phyloP scores from a whole-genome alignment of 2,329 filamentous ascomycete species.

The Pseudogymnoascus sp. region DNA sequence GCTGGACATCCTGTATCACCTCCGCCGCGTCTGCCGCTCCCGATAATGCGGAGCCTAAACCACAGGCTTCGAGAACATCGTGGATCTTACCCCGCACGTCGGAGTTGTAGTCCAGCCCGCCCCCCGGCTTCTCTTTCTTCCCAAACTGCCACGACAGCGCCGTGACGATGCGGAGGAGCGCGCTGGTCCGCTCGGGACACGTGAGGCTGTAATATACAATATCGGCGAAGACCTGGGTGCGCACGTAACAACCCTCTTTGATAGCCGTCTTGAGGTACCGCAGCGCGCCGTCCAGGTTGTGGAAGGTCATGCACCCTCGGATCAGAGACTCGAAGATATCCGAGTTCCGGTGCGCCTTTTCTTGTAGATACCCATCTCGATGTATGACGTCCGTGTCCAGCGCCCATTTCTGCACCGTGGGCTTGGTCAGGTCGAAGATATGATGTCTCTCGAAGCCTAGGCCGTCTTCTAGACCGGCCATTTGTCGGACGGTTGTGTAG shows the following conservation, averaged over 20 bases:
- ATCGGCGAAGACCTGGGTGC: constrained; percentile 19
- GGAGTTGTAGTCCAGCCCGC: not conserved
- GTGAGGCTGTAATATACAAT: constrained; percentile 21
- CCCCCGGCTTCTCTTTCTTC: not conserved
- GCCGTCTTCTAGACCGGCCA: constrained; percentile 23
- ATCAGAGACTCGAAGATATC: constrained; percentile 28
- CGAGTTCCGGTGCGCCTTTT: constrained; percentile 24
- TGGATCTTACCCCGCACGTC: not conserved
- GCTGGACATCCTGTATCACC: not conserved
- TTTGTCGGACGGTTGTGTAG: constrained; percentile 23
- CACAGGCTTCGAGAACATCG: not conserved
- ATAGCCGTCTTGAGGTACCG: constrained; percentile 25
- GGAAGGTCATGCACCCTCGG: constrained; percentile 22
- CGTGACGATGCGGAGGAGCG: not conserved
- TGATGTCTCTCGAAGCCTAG: constrained; percentile 19
- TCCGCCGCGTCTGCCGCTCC: not conserved
- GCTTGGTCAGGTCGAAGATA: constrained; percentile 11
- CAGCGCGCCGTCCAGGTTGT: constrained; percentile 20
- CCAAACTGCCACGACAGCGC: constrained; percentile 1
- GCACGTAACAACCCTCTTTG: constrained; percentile 24
- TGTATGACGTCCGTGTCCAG: constrained; percentile 20
- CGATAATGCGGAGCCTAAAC: not conserved
- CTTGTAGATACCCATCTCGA: constrained; percentile 17
- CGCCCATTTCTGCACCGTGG: constrained; percentile 23
- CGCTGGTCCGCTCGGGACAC: not conserved